A percentile compares a stretch with the other conserved stretches of the same genome.
These are phyloP conservation scores for Claviceps digitariae DNA, from an alignment of 2,329 filamentous ascomycete genomes.

Conservation along the genomic window DNA sequence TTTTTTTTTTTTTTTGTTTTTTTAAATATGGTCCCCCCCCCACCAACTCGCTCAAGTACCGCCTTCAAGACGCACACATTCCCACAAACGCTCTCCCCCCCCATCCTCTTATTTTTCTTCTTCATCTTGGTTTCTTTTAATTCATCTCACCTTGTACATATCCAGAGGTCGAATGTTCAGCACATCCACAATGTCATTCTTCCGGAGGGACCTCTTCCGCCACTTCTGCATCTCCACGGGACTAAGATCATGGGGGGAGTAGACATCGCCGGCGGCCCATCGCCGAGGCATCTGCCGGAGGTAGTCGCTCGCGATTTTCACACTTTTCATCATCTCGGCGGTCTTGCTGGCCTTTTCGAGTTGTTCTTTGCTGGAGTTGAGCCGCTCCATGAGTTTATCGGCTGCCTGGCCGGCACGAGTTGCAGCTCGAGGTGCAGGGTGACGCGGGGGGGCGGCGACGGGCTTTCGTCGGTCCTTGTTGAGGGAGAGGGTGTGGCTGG, in stretches of 20 bases:
- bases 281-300: conserved; percentile 52
- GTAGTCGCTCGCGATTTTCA: conserved; percentile 37
- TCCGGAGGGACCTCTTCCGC: conserved; percentile 44
- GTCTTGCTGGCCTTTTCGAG: conserved; percentile 19
- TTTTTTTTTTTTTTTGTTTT: too few relatives aligned
- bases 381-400: conserved; percentile 14
- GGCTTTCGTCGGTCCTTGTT: conserved; percentile 9
- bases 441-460: not conserved
- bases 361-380: conserved; percentile 17
- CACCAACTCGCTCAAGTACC: too few relatives aligned
- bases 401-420: conserved; percentile 16
- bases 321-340: too few relatives aligned
- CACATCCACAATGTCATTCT: conserved; percentile 63
- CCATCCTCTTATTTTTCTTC: too few relatives aligned
- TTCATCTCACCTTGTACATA: conserved; percentile 64
- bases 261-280: conserved; percentile 72
- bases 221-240: conserved; percentile 71
- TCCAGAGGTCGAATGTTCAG: conserved; percentile 68
- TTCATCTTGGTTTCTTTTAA: too few relatives aligned
- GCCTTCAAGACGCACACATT: too few relatives aligned
- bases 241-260: conserved; percentile 78
- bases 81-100: too few relatives aligned
- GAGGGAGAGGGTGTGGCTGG: conserved; percentile 13
- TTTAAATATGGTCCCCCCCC: not conserved
- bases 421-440: too few relatives aligned